Evolutionary conservation across 1,284 basidiomycete species (phyloP).

Genomic region (Flammula alnicola): DNA sequence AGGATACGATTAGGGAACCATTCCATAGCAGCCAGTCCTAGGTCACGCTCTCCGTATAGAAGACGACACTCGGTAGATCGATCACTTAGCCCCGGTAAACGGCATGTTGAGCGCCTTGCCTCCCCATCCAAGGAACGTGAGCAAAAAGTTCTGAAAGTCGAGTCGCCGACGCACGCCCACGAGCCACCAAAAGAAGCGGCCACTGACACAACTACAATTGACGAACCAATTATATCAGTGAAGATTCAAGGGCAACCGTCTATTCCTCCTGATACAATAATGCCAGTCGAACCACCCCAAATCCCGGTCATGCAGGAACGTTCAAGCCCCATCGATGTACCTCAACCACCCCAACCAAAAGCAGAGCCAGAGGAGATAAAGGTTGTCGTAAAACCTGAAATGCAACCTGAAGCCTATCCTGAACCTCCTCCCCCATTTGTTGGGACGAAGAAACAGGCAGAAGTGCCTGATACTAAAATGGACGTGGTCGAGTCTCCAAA

Average conservation of each 20-base stretch:
- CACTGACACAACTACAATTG: constrained; percentile 3
- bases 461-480: constrained; percentile 13
- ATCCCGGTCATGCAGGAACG: neutral
- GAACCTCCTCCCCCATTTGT: neutral
- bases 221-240: neutral
- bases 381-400: neutral
- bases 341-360: neutral
- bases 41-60: constrained; percentile 24
- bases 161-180: constrained; percentile 1
- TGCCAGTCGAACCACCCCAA: neutral
- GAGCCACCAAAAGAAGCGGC: constrained; percentile 4
- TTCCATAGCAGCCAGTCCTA: constrained; percentile 34
- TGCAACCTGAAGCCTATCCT: neutral
- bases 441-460: neutral
- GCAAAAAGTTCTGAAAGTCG: neutral
- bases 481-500: constrained; percentile 14
- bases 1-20: constrained; percentile 41
- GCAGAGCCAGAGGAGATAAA: neutral
- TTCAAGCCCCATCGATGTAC: neutral
- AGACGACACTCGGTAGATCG: constrained; percentile 16
- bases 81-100: constrained; percentile 19
- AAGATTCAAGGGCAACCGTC: neutral
- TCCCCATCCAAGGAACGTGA: constrained; percentile 3
- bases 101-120: neutral
- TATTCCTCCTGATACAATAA: neutral